phyloP scores from a whole-genome alignment of 306 rosid species.

The Myrica gale region DNA sequence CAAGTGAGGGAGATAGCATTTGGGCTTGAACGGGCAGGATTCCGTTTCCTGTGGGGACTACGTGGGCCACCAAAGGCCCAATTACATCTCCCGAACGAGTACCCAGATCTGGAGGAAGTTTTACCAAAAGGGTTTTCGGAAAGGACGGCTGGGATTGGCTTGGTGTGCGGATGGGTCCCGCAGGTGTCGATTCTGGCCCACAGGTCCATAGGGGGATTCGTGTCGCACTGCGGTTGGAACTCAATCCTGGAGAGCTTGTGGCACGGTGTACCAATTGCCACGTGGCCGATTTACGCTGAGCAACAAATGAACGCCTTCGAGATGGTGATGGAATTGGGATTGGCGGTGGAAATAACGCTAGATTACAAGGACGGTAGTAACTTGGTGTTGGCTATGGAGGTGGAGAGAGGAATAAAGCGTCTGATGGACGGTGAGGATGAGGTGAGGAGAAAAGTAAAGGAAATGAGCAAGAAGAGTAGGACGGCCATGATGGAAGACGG shows the following conservation, averaged over 20 bases:
- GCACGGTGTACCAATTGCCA: conserved; percentile 58
- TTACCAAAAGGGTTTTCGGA: conserved; percentile 43
- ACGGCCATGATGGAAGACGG: conserved; percentile 34
- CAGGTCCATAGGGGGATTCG: conserved; percentile 48
- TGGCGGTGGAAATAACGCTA: conserved; percentile 53
- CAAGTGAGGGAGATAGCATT: conserved; percentile 35
- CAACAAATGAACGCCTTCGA: conserved; percentile 62
- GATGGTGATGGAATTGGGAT: conserved; percentile 57
- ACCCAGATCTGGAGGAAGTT: background rate
- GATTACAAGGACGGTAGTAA: conserved; percentile 42
- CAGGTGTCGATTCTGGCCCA: conserved; percentile 49
- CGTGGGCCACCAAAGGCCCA: conserved; percentile 42
- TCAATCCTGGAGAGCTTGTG: conserved; percentile 60
- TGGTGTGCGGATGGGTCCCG: conserved; percentile 58
- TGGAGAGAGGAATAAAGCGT: conserved; percentile 30
- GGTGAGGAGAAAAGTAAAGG: conserved; percentile 41
- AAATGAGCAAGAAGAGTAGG: conserved; percentile 32
- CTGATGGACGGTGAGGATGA: conserved; percentile 36
- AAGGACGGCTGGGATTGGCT: conserved; percentile 37
- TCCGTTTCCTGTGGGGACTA: conserved; percentile 48
- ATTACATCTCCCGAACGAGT: conserved; percentile 28
- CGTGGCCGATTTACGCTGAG: conserved; percentile 60
- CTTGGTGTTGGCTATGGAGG: conserved; percentile 38
- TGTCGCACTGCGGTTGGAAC: conserved; percentile 72
- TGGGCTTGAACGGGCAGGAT: conserved; percentile 40